Evolutionary conservation across 495 filamentous ascomycete species (phyloP).

Genomic region (Neurospora sp.): DNA sequence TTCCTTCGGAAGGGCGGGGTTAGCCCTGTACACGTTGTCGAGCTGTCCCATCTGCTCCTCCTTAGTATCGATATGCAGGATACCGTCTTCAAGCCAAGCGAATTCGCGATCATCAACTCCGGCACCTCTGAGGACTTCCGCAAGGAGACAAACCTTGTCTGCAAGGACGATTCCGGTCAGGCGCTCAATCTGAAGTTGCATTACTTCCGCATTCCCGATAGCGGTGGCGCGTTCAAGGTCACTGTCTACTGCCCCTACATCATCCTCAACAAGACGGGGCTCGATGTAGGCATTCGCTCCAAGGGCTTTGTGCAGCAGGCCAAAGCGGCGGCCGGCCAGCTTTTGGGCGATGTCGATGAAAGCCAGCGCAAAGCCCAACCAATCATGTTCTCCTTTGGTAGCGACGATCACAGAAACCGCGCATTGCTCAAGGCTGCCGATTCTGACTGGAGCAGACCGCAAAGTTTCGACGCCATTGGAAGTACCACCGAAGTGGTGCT

Average conservation of each 20-base stretch:
- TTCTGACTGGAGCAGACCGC: slow-evolving; percentile 90
- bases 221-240: slow-evolving; percentile 92
- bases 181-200: slow-evolving; percentile 75
- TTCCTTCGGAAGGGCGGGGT: slow-evolving; percentile 92
- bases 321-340: slow-evolving; percentile 69
- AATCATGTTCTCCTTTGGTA: slow-evolving; percentile 90
- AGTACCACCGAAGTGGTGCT: slow-evolving; percentile 79
- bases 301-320: slow-evolving; percentile 78
- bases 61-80: slow-evolving; percentile 95
- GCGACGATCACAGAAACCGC: slow-evolving; percentile 80
- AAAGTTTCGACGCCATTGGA: slow-evolving; percentile 97
- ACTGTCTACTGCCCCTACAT: slow-evolving; percentile 90
- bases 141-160: slow-evolving; percentile 65
- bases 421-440: slow-evolving; percentile 77
- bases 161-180: slow-evolving; percentile 74
- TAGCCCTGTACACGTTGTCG: slow-evolving; percentile 93
- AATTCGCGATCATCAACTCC: slow-evolving; percentile 93
- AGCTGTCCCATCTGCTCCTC: slow-evolving; percentile 83
- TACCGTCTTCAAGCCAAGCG: slow-evolving; percentile 85
- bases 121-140: slow-evolving; percentile 79
- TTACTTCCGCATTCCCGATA: slow-evolving; percentile 85
- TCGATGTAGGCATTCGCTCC: slow-evolving; percentile 79
- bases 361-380: slow-evolving; percentile 59
- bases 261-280: slow-evolving; percentile 86
- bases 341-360: slow-evolving; percentile 28